Percentiles rank a stretch among this genome's conserved stretches.
These are phyloP conservation scores for Alternaria angustiovoidea DNA, from an alignment of 2,329 filamentous ascomycete species.

Conservation along the genomic window DNA sequence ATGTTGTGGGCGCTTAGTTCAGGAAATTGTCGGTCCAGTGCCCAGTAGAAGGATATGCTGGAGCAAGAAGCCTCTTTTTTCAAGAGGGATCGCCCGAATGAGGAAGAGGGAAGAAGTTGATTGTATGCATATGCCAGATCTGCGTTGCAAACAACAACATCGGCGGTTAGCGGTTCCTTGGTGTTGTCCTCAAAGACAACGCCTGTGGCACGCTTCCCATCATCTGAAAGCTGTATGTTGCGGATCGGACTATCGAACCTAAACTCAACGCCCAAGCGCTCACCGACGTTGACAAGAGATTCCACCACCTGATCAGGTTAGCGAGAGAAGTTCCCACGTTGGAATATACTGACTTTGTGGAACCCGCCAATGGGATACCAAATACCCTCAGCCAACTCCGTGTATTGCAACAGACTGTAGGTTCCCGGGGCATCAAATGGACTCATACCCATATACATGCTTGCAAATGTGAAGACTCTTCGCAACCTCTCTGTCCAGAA, in stretches of 20 bases:
- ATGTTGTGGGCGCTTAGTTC: constrained; percentile 77
- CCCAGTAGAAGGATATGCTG: constrained; percentile 81
- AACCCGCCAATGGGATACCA: constrained; percentile 79
- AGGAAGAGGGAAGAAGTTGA: constrained; percentile 68
- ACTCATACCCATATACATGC: constrained; percentile 85
- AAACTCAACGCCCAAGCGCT: constrained; percentile 69
- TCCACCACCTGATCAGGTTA: constrained; percentile 57
- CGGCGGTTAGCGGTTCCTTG: constrained; percentile 64
- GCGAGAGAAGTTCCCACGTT: not conserved
- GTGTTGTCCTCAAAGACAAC: constrained; percentile 66
- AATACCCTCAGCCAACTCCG: constrained; percentile 77
- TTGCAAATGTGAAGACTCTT: constrained; percentile 77
- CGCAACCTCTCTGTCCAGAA: constrained; percentile 74
- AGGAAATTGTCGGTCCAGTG: constrained; percentile 66
- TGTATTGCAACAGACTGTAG: constrained; percentile 77
- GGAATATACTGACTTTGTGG: constrained; percentile 59
- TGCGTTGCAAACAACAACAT: constrained; percentile 75
- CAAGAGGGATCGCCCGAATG: constrained; percentile 52
- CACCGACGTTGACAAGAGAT: constrained; percentile 69
- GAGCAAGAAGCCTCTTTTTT: constrained; percentile 67
- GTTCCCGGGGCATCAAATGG: constrained; percentile 79
- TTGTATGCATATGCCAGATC: constrained; percentile 79
- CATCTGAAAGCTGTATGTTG: constrained; percentile 61
- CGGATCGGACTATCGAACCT: constrained; percentile 66
- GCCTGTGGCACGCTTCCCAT: constrained; percentile 64